Base-by-base conservation (phyloP, 768 basidiomycete species). In the Cyclocybe aegerita region DNA sequence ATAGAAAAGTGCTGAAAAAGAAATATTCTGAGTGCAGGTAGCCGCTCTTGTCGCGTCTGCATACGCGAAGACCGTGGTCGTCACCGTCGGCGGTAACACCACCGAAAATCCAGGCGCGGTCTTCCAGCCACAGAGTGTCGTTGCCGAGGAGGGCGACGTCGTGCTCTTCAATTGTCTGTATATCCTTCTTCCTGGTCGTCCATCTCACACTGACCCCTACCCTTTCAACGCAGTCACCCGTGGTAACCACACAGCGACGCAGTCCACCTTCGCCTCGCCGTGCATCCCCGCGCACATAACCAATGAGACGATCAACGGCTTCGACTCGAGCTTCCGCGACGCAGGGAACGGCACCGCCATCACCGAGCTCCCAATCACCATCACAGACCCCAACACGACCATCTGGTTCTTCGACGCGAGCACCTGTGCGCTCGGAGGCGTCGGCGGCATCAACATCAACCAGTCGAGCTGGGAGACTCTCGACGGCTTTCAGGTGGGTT, bases 371-470 rank as follows among this genome's bases (percentile, higher is more conserved):
- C 32, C 61, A 17, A 69, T 83, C 36, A 67, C 75, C 14, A 73
- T 86, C 39, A 49, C 60, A 8, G 65, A 77, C 46, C 68, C 76
- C 50, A 72, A 70, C 49, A 57, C 53, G 9, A 78, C 83, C 14
- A 69, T 82, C 42, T 86, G 82, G 82, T 85, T 81, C 63, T 86
- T 68, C 62, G 84, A 86, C 67, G 60, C 56, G 52, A 75, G 73
- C 54, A 76, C 76, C 6, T 86, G 84, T 62, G 73, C 69, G 2
- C 53, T 70, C 44, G 84, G 82, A 44, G 83, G 81, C 31, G 83
- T 85, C 39, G 84, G 83, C 36, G 83, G 66, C 8, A 80, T 86
- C 57, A 85, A 86, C 57, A 56, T 72, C 50, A 81, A 83, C 53
- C 66, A 64, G 17, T 72, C 71, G 16, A 73, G 68, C 40, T 68